Percentiles rank a stretch among this genome's conserved stretches.
Evolutionary conservation across 2,329 filamentous ascomycete species (phyloP).

Genomic region (Neonectria sp.): DNA sequence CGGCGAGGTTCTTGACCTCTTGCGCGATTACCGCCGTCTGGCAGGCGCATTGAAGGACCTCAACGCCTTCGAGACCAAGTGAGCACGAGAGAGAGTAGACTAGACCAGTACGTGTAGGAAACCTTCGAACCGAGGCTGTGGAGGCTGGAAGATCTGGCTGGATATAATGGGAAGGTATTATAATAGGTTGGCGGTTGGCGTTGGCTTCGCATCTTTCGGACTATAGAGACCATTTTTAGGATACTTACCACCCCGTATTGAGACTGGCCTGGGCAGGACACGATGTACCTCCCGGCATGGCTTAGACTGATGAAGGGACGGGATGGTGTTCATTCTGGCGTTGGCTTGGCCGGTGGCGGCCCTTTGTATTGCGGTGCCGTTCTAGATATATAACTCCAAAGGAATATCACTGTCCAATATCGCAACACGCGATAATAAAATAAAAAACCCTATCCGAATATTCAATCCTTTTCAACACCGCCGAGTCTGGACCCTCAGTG

Average conservation of each 20-base stretch:
- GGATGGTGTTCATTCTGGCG: conserved; percentile 8
- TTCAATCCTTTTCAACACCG: conserved; percentile 16
- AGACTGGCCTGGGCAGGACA: conserved; percentile 1
- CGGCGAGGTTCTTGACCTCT: conserved; percentile 79
- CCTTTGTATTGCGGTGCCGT: conserved; percentile 18
- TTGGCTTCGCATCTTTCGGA: conserved; percentile 17
- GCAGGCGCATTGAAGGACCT: conserved; percentile 75
- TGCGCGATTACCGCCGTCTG: conserved; percentile 82
- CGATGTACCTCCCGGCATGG: neutral
- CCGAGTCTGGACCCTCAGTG: conserved; percentile 20
- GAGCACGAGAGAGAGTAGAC: conserved; percentile 13
- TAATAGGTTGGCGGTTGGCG: conserved; percentile 10
- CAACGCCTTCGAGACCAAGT: conserved; percentile 69
- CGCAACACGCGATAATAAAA: conserved; percentile 1
- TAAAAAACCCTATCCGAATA: conserved; percentile 11
- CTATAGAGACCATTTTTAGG: conserved; percentile 23
- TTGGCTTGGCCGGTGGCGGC: conserved; percentile 25
- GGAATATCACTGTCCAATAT: conserved; percentile 1
- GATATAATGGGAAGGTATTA: neutral
- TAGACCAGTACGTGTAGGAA: conserved; percentile 2
- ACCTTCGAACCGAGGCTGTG: neutral
- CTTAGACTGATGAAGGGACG: neutral
- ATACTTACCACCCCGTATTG: neutral
- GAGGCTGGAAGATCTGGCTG: neutral
- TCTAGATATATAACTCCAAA: conserved; percentile 17